Conservation (phyloP, 345 rosid genomes). For the Noccaea caerulescens region DNA sequence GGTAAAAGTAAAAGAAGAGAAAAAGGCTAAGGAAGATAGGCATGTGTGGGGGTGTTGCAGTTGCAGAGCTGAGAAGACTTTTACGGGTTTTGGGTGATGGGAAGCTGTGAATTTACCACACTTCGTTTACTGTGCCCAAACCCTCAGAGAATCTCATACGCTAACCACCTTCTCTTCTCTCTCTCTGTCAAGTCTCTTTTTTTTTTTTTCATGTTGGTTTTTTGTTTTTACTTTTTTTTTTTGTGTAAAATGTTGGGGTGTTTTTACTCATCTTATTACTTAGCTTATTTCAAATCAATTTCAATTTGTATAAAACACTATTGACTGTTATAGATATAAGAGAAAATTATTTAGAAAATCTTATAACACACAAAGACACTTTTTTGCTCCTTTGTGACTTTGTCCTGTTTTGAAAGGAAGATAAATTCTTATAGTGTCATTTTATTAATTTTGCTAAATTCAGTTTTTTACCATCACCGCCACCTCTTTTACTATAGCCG, state of each 20-base stretch:
- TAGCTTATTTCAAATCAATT: not conserved
- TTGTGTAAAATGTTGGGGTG: too few species aligned
- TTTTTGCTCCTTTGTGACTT: too few species aligned
- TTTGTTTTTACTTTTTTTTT: too few species aligned
- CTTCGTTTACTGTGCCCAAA: constrained; percentile 33
- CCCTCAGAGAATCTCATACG: constrained; percentile 28
- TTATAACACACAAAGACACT: too few species aligned
- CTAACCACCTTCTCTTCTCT: constrained; percentile 1
- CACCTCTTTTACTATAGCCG: too few species aligned
- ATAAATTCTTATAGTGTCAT: too few species aligned
- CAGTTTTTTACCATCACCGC: too few species aligned
- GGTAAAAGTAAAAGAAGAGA: constrained; percentile 33
- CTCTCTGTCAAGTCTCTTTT: constrained; percentile 20
- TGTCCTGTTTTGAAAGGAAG: too few species aligned
- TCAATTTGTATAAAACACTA: not conserved
- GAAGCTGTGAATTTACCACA: constrained; percentile 22
- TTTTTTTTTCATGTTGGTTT: not conserved
- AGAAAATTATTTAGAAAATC: too few species aligned
- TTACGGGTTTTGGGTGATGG: constrained; percentile 22
- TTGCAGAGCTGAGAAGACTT: constrained; percentile 37
- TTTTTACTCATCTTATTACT: not conserved
- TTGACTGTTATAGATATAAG: not conserved
- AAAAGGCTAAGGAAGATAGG: constrained; percentile 36
- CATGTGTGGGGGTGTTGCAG: constrained; percentile 35
- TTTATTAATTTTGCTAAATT: too few species aligned